phyloP scores from a whole-genome alignment of 768 basidiomycete species.

The Lactarius deliciosus region DNA sequence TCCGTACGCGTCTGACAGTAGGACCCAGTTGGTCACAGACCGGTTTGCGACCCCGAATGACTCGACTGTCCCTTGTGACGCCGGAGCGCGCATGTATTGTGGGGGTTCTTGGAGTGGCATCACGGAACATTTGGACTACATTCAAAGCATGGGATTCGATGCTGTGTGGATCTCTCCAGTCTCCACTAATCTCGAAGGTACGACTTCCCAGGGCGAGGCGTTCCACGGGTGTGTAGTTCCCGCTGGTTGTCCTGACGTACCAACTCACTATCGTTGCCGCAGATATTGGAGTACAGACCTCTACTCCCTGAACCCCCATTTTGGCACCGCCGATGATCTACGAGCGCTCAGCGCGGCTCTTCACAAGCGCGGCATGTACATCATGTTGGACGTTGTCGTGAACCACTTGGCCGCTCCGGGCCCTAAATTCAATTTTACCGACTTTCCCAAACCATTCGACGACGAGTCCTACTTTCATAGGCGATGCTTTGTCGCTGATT shows the following conservation, averaged over 20 bases:
- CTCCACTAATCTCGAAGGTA: slow-evolving; percentile 48
- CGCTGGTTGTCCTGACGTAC: background rate
- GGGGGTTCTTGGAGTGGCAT: slow-evolving; percentile 58
- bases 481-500: slow-evolving; percentile 44
- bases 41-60: slow-evolving; percentile 54
- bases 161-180: slow-evolving; percentile 60
- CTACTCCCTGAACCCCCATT: slow-evolving; percentile 49
- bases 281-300: slow-evolving; percentile 56
- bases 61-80: slow-evolving; percentile 45
- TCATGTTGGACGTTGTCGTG: slow-evolving; percentile 64
- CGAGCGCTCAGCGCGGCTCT: slow-evolving; percentile 47
- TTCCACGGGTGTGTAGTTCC: slow-evolving; percentile 49
- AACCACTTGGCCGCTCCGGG: slow-evolving; percentile 54
- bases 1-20: background rate
- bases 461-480: slow-evolving; percentile 41
- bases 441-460: slow-evolving; percentile 37
- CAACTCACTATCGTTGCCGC: background rate
- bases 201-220: slow-evolving; percentile 52
- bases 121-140: slow-evolving; percentile 58
- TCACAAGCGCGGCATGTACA: slow-evolving; percentile 53
- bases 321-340: slow-evolving; percentile 53
- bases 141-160: slow-evolving; percentile 61
- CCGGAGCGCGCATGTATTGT: slow-evolving; percentile 49
- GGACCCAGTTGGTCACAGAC: slow-evolving; percentile 50
- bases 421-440: slow-evolving; percentile 30